Evolutionary conservation across 352 stramenopile species (phyloP).

Genomic region (Pythium biforme): DNA sequence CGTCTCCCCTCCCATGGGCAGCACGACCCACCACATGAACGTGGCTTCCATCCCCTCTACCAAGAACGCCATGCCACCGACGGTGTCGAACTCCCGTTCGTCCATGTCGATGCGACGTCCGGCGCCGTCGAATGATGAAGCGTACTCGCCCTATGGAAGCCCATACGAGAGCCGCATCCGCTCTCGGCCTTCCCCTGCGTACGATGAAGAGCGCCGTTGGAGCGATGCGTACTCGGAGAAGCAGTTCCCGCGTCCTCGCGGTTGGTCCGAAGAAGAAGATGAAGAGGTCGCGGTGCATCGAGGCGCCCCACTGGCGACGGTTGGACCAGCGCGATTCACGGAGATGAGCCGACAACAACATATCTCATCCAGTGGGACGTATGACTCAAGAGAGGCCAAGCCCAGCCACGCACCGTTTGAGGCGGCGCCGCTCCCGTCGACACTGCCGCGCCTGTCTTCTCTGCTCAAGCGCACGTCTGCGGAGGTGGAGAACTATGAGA

Average conservation of each 20-base stretch:
- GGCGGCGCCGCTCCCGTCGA: constrained; percentile 3
- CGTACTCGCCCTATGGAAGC: neutral
- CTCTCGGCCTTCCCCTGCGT: neutral
- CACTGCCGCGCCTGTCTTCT: constrained; percentile 20
- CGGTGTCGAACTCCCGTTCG: neutral
- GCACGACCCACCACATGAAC: neutral
- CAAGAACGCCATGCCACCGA: neutral
- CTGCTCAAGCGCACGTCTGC: constrained; percentile 15
- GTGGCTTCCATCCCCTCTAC: neutral
- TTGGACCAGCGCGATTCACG: neutral
- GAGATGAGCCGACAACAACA: neutral
- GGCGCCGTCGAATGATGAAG: neutral
- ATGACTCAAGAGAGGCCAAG: neutral
- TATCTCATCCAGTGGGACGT: neutral
- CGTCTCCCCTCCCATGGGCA: constrained; percentile 19
- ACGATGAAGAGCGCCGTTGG: constrained; percentile 10
- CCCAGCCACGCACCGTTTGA: neutral
- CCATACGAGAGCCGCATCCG: constrained; percentile 19
- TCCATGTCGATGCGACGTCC: neutral
- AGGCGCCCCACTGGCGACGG: neutral
- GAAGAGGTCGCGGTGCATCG: constrained; percentile 6
- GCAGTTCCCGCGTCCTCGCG: neutral
- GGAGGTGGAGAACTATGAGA: constrained; percentile 6
- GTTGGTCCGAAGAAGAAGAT: constrained; percentile 4
- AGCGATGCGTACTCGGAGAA: constrained; percentile 10